Evolutionary conservation across 1,284 basidiomycete genomes (phyloP), one percentile per base, ranked within the genome.

Genomic region (Cystobasidium slooffiae): DNA sequence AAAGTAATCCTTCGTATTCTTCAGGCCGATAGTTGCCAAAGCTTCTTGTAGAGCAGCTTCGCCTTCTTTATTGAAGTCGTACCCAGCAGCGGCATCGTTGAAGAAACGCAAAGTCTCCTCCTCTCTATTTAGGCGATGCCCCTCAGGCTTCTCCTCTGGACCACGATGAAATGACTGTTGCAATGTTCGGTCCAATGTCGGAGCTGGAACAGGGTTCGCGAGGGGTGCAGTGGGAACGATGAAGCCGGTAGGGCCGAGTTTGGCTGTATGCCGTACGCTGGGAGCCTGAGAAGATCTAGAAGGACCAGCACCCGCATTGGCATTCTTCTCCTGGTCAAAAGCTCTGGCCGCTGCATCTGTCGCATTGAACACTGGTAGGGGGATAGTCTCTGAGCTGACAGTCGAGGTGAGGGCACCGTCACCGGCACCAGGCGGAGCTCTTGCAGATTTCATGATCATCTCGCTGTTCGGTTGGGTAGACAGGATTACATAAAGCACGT

Each of bases 51-150:
- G 49, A 41, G 65, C 47, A 52, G 47, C 44, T 16, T 52, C 37
- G 8, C 65, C 65, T 22, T 67, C 65, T 12, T 16, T 41, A 22
- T 63, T 46, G 61, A 63, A 63, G 44, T 63, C 61, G 61, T 8
- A 63, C 12, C 61, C 61, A 47, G 20, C 61, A 44, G 61, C 44
- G 12, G 61, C 61, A 44, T 63, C 61, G 31, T 22, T 20, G 37
- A 63, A 63, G 37, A 8, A 59, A 7, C 14, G 6, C 10, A 39
- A 31, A 10, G 39, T 59, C 24, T 59, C 39, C 7, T 22, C 56
- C 39, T 59, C 12, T 9, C 20, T 59, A 43, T 63, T 44, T 6
- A 10, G 12, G 39, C 37, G 44, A 6, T 46, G 6, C 12, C 37
- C 61, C 12, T 31, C 56, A 7, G 22, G 5, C 14, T 31, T 31